Percentiles rank a stretch among this genome's conserved stretches.
Conservation (phyloP, 2,329 filamentous ascomycete species). For the Cryphonectria naterciae region DNA sequence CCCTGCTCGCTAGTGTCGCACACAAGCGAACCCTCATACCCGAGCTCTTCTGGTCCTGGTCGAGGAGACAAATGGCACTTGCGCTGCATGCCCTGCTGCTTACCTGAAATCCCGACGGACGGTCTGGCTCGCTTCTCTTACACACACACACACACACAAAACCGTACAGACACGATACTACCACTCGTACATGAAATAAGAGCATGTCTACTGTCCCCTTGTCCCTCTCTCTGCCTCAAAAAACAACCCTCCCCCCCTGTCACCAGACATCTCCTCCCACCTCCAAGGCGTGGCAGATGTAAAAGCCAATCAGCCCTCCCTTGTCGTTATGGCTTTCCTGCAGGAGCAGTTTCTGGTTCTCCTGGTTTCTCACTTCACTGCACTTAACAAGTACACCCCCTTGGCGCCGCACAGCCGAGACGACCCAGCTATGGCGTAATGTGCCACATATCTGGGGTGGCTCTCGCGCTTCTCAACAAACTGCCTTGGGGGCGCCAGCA, state of each 20-base stretch:
- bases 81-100: not conserved
- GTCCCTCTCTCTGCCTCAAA: too few relatives aligned
- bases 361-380: not conserved
- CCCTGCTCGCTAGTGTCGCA: not conserved
- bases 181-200: not conserved
- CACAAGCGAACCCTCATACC: not conserved
- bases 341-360: not conserved
- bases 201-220: not conserved
- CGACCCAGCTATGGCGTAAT: conserved; percentile 6
- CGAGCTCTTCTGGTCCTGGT: not conserved
- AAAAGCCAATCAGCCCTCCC: not conserved
- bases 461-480: conserved; percentile 3
- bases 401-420: not conserved
- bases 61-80: not conserved
- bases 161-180: not conserved
- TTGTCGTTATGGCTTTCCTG: not conserved
- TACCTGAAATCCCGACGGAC: not conserved
- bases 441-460: conserved; percentile 4
- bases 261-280: not conserved
- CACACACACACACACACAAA: not conserved
- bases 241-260: not conserved
- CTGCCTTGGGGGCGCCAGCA: not conserved
- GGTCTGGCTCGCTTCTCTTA: too few relatives aligned
- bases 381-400: not conserved
- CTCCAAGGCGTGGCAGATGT: not conserved